Base-by-base conservation (phyloP, 306 rosid genomes). In the Begonia peltatifolia region DNA sequence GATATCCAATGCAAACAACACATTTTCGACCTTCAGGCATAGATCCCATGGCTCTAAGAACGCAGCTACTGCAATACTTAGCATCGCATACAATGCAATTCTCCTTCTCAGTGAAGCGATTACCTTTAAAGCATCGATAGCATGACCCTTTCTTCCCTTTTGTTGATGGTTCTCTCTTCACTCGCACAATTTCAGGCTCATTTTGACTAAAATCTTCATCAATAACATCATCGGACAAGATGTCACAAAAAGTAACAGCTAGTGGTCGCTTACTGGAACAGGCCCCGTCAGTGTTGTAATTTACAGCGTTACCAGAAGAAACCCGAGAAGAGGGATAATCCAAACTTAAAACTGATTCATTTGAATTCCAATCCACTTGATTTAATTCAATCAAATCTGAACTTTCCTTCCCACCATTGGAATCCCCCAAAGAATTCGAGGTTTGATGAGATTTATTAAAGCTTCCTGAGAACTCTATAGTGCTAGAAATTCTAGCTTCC, bases 11-110 rank as follows among this genome's bases (percentile, higher is more conserved):
- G 66, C 99, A 92, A 49, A 78, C 67, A 52, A 92, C 99, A 49
- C 99, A 92, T 70, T 92, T 92, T 17, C 99, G 73, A 22, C 99
- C 99, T 75, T 92, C 96, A 0, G 99, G 99, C 99, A 92, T 92
- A 4, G 99, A 92, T 49, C 99, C 99, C 99, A 92, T 86, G 5
- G 88, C 94, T 79, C 94, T 77, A 50, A 92, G 76, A 62, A 92
- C 96, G 14, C 99, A 92, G 50, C 70, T 74, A 59, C 83, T 80
- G 53, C 99, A 92, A 71, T 83, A 92, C 73, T 92, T 92, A 0
- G 99, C 92, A 53, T 79, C 92, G 51, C 99, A 92, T 11, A 92
- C 99, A n/a, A 86, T 63, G 70, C 99, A 92, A 22, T 61, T 71
- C 73, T 92, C 99, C 68, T 92, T 92, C 59, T 92, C 99, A 14